phyloP scores from a whole-genome alignment of 2,329 filamentous ascomycete genomes.

The Triangularia verruculosa region DNA sequence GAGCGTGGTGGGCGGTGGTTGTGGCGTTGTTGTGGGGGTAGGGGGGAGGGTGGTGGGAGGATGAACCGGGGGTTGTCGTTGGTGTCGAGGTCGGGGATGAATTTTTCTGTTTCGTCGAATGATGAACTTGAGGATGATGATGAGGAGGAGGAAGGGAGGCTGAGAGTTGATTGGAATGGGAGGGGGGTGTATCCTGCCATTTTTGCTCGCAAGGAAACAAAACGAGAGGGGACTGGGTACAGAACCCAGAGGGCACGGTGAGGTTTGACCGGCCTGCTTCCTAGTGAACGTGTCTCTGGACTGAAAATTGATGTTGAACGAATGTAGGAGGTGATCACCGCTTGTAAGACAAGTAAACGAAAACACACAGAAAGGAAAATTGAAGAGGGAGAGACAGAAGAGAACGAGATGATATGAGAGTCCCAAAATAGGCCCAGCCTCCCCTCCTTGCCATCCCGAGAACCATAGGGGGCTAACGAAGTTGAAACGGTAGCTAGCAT shows the following conservation, averaged over 20 bases:
- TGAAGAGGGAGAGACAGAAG: too few species aligned
- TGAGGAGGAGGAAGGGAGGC: conserved; percentile 32
- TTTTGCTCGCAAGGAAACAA: conserved; percentile 22
- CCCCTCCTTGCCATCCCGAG: not conserved
- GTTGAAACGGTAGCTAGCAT: not conserved
- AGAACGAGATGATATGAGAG: too few species aligned
- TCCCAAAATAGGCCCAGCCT: not conserved
- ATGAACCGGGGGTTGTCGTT: not conserved
- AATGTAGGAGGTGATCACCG: not conserved
- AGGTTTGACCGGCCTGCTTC: not conserved
- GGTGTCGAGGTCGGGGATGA: conserved; percentile 31
- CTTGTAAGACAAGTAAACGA: not conserved
- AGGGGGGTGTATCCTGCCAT: conserved; percentile 42
- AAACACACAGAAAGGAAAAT: not conserved
- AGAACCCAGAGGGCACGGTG: not conserved
- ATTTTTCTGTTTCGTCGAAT: conserved; percentile 36
- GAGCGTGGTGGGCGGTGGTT: not conserved
- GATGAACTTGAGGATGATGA: not conserved
- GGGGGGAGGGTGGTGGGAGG: not conserved
- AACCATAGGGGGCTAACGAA: not conserved
- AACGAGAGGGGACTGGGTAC: too few species aligned
- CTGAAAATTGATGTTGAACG: not conserved
- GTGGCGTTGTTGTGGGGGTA: not conserved
- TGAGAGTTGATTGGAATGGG: conserved; percentile 44
- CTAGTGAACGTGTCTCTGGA: too few species aligned